phyloP scores from a whole-genome alignment of 2,329 filamentous ascomycete genomes.

The Chaetomium strumarium region DNA sequence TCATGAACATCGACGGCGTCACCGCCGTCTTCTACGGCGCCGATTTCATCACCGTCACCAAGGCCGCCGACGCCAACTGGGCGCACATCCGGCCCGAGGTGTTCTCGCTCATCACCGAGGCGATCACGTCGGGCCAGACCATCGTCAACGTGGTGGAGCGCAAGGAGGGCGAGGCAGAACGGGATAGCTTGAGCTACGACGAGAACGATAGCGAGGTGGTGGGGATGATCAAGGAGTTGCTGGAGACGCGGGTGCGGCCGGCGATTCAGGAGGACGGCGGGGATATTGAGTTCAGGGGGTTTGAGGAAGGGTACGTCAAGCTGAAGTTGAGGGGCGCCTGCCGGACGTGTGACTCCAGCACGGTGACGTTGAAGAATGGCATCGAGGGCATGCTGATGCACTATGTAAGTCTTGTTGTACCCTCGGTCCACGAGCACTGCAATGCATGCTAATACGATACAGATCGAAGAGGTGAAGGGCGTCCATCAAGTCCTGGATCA shows the following conservation, averaged over 20 bases:
- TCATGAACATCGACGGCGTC: conserved; percentile 93
- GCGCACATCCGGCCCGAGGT: conserved; percentile 92
- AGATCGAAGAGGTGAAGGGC: conserved; percentile 94
- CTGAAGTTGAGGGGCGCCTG: conserved; percentile 89
- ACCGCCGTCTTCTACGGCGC: conserved; percentile 88
- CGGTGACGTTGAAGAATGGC: conserved; percentile 92
- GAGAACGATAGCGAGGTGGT: conserved; percentile 92
- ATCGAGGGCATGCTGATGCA: conserved; percentile 99
- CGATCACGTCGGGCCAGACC: conserved; percentile 73
- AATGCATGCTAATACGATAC: conserved; percentile 15
- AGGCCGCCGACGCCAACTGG: conserved; percentile 83
- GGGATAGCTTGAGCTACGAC: conserved; percentile 73
- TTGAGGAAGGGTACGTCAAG: conserved; percentile 76
- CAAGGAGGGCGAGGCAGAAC: conserved; percentile 47
- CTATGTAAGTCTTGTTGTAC: conserved; percentile 64
- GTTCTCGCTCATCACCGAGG: conserved; percentile 90
- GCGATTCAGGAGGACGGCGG: conserved; percentile 97
- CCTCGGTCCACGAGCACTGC: no score
- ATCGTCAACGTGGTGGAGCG: conserved; percentile 61
- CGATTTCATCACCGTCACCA: conserved; percentile 96
- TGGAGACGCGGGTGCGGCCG: conserved; percentile 90
- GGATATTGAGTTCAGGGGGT: conserved; percentile 92
- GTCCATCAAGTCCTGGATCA: conserved; percentile 86
- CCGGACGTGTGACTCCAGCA: conserved; percentile 92
- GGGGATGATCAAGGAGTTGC: conserved; percentile 95